Base-by-base conservation (phyloP, 2,329 filamentous ascomycete species). In the Claviceps arundinis region DNA sequence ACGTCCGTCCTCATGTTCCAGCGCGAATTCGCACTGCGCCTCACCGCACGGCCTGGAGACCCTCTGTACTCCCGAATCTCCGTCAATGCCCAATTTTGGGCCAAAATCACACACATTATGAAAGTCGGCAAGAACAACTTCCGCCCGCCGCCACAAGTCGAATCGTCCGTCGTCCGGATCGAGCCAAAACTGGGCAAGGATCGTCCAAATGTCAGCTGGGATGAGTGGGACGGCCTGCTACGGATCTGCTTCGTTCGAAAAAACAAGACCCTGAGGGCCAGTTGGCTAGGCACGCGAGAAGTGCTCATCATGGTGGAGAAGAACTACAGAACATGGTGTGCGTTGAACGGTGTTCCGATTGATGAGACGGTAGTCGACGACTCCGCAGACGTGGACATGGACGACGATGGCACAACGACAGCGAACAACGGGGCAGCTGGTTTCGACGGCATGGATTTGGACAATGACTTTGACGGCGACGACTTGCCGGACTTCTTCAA, bases 81-180 rank as follows among this genome's bases (percentile, higher is more conserved):
- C 1, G 91, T 95, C 54, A 97, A 97, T 62, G 88, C 87, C 17
- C 91, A 97, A 65, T 95, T 97, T 76, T 96, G 73, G 66, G 87
- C 75, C 54, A 75, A 73, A 55, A 74, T 76, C 61, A 74, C 73
- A n/a, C 73, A 77, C 66, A 82, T 95, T 59, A 88, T 95, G 84
- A 95, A 95, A 71, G 91, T 97, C 46, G 89, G 90, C 57, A 87
- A 85, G 70, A 93, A 94, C 70, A 97, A 97, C 72, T 98, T 97
- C 77, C 89, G 88, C 56, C 93, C 93, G 0, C 91, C 93, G 1
- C 93, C 93, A 8, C 81, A 89, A 62, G 93, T 98, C 53, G 93
- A 98, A 69, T 88, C 82, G 7, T 90, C 85, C 53, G 90, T 96
- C 6, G 89, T 96, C 47, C 80, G 90, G 55, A 85, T 96, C 58